Conservation (phyloP, 495 filamentous ascomycete species). For the Chaetomium tenue region DNA sequence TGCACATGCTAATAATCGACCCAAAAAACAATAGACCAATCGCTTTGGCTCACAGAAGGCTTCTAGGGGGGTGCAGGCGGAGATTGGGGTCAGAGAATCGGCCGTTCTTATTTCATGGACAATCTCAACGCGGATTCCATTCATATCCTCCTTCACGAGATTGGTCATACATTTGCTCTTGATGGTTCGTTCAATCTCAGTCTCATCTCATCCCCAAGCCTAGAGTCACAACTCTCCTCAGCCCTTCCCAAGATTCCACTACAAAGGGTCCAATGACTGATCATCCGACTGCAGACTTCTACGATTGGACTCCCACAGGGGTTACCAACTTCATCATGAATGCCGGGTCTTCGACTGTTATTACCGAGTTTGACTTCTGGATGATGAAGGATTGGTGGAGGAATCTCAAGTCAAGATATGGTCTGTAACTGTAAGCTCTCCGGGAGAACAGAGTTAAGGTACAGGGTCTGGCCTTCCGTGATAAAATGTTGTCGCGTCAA, state of each 20-base stretch:
- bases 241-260: no score
- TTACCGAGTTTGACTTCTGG: neutral
- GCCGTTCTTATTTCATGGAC: neutral
- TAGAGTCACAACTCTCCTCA: no score
- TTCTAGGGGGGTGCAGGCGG: neutral
- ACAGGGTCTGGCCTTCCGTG: no score
- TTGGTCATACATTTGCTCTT: neutral
- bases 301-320: constrained; percentile 2
- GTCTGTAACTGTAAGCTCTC: neutral
- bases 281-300: neutral
- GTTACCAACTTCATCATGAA: constrained; percentile 3
- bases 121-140: neutral
- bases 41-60: neutral
- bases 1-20: neutral
- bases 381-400: constrained; percentile 3
- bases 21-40: neutral
- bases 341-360: neutral
- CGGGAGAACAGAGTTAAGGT: no score
- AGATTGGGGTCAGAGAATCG: neutral
- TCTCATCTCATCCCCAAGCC: neutral
- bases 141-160: constrained; percentile 4
- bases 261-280: neutral
- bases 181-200: neutral
- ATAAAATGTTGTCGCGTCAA: no score
- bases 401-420: neutral